Base-by-base conservation (phyloP, 306 rosid genomes). In the Dryas octopetala region DNA sequence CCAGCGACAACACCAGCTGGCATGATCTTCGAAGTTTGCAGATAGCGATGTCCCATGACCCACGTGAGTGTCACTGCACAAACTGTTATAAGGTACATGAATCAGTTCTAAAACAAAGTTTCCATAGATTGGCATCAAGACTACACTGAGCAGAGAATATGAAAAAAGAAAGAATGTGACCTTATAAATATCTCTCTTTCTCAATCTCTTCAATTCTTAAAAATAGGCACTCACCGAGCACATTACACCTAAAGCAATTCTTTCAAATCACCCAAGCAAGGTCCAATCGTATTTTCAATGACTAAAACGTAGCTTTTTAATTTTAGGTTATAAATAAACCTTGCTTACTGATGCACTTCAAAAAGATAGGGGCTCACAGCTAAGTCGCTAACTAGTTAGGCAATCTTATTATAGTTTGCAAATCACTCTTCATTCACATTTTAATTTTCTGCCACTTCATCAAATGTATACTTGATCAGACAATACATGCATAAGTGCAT, bases 1-100 rank as follows among this genome's bases (percentile, higher is more conserved):
- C 91, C 98, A 16, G 98, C 96, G 17, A 93, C 87, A 77, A 93
- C 46, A 66, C 96, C 98, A 76, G 98, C 90, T 14, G 98, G 98
- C 96, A 93, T 91, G 71, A 93, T 26, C 90, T 93, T 93, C 4
- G 90, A 89, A 57, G 97, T 91, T 66, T 79, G 81, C 84, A 93
- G 0, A 66, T 93, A 91, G 2, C 97, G 89, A 79, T 88, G 90
- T 23, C 96, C 98, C 98, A 93, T 93, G 66, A 88, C 80, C 84
- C 83, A 88, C 17, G 97, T 86, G 70, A 93, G 82, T 4, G 49
- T 38, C 3, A 80, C 87, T 52, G 96, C 95, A 78, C 84, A 82
- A 79, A 82, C 98, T 93, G 93, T 85, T 75, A 5, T 53, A 77
- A 49, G 46, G 68, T 6, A 73, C 43, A 74, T 38, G 66, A 51